phyloP scores from a whole-genome alignment of 257 asterid genomes.

The Solanum piurae region DNA sequence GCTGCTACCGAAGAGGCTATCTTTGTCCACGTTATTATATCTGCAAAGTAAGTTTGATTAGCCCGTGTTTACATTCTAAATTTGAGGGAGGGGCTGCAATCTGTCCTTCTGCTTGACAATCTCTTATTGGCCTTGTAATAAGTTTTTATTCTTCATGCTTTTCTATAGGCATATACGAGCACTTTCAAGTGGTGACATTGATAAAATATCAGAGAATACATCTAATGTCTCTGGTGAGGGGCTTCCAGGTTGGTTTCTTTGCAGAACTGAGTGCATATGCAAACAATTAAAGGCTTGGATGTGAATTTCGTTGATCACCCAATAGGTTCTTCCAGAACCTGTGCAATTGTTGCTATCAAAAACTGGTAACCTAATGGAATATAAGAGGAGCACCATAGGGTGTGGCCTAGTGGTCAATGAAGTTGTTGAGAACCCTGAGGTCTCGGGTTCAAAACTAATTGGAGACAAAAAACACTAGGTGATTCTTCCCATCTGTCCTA shows the following conservation, averaged over 20 bases:
- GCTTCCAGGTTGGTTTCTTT: constrained; percentile 47
- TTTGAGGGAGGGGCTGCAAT: constrained; percentile 2
- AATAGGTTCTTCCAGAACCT: background rate
- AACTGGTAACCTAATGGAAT: background rate
- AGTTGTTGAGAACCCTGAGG: background rate
- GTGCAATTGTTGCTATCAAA: background rate
- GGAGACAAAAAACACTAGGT: background rate
- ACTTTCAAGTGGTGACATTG: constrained; percentile 74
- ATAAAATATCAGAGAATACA: constrained; percentile 51
- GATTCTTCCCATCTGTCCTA: background rate
- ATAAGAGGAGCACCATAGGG: background rate
- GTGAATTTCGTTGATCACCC: background rate
- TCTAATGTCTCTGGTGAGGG: constrained; percentile 28
- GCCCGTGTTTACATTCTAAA: background rate
- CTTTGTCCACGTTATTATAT: constrained; percentile 81
- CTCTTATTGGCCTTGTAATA: background rate
- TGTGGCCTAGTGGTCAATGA: background rate
- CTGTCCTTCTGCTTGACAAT: background rate
- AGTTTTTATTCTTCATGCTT: constrained; percentile 3
- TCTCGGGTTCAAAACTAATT: background rate
- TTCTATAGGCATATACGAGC: constrained; percentile 74
- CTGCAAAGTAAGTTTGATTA: constrained; percentile 60
- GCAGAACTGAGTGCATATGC: background rate
- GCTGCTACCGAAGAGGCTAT: constrained; percentile 91
- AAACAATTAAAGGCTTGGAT: background rate